Evolutionary conservation across 2,329 filamentous ascomycete genomes (phyloP).

Genomic region (Alternaria ventricosa): DNA sequence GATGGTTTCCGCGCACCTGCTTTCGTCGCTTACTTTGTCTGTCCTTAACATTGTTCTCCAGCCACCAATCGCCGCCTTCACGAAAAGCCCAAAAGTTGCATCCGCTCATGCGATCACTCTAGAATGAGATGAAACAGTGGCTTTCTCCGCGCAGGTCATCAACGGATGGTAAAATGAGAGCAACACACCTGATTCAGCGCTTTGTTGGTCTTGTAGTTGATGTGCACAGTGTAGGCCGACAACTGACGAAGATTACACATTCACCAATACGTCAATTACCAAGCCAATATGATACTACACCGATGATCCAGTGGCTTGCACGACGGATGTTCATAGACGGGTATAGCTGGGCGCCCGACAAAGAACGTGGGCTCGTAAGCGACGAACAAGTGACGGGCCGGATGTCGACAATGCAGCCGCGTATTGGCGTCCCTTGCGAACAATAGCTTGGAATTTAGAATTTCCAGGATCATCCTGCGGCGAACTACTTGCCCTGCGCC

Average conservation of each 20-base stretch:
- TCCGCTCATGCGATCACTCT: not conserved
- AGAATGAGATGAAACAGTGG: not conserved
- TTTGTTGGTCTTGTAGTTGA: not conserved
- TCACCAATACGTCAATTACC: not conserved
- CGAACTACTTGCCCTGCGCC: conserved; percentile 58
- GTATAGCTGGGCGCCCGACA: conserved; percentile 1
- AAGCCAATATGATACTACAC: not conserved
- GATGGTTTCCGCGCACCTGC: conserved; percentile 6
- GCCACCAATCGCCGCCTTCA: conserved; percentile 1
- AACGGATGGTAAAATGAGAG: not conserved
- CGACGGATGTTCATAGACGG: not conserved
- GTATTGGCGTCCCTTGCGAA: not conserved
- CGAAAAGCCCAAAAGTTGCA: not conserved
- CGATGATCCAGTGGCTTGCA: not conserved
- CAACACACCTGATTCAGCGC: not conserved
- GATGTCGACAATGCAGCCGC: conserved; percentile 8
- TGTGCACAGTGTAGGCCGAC: too few species aligned
- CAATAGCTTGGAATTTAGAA: not conserved
- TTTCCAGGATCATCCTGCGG: not conserved
- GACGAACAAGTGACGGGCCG: conserved; percentile 5
- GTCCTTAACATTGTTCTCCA: conserved; percentile 46
- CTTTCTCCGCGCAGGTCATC: not conserved
- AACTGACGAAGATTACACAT: not conserved
- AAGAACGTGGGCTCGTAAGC: conserved; percentile 1
- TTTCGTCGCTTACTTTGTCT: conserved; percentile 31